These are phyloP conservation scores for Cystobasidium onofrii DNA, from an alignment of 768 basidiomycete genomes.

Conservation along the genomic window DNA sequence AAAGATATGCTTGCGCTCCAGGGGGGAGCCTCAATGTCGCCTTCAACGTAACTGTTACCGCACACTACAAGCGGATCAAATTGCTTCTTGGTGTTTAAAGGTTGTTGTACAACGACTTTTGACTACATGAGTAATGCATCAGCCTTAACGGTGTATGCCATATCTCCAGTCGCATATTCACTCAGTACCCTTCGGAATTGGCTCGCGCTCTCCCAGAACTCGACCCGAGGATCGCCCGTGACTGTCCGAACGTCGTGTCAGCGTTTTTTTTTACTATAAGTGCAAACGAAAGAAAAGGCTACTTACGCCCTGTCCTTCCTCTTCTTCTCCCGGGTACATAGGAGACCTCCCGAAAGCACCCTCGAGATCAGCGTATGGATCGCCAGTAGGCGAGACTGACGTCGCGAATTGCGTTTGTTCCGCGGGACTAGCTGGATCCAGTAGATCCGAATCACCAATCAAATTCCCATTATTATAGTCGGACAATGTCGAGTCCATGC, in stretches of 20 bases:
- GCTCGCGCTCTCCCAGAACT: background rate
- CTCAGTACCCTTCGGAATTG: background rate
- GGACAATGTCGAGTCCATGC: slow-evolving; percentile 2
- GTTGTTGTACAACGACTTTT: background rate
- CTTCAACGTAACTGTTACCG: too few relatives aligned
- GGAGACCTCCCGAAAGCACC: background rate
- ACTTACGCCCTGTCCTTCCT: slow-evolving; percentile 17
- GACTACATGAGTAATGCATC: background rate
- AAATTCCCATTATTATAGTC: background rate
- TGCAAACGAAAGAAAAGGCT: background rate
- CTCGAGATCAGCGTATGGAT: slow-evolving; percentile 15
- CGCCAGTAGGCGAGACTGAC: background rate
- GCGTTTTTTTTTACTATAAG: background rate
- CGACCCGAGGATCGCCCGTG: background rate
- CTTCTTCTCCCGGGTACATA: slow-evolving; percentile 3
- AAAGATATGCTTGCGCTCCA: background rate
- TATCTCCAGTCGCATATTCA: too few relatives aligned
- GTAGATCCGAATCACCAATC: background rate
- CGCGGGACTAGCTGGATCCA: background rate
- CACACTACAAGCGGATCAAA: too few relatives aligned
- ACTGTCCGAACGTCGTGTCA: background rate
- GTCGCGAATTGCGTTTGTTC: background rate
- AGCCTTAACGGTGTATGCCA: too few relatives aligned
- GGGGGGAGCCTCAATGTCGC: too few relatives aligned
- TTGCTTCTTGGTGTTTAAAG: too few relatives aligned